A percentile compares a stretch with the other conserved stretches of the same genome.
Evolutionary conservation across 768 basidiomycete species (phyloP).

Genomic region (Chiua virens): DNA sequence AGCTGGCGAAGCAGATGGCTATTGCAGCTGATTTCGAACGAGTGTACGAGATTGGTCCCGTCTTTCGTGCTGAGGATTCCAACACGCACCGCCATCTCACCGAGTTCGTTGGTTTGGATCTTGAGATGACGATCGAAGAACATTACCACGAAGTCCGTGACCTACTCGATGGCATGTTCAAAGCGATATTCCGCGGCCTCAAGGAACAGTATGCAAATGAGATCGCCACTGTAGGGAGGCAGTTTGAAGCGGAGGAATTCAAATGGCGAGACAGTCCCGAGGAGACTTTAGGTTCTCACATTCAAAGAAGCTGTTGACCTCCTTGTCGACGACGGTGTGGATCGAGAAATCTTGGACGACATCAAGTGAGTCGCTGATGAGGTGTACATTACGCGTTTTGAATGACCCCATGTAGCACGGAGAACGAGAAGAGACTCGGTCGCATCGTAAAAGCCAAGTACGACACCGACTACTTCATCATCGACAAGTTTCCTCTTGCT

Average conservation of each 20-base stretch:
- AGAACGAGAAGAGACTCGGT: conserved; percentile 93
- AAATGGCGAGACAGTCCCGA: conserved; percentile 71
- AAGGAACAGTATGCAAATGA: conserved; percentile 76
- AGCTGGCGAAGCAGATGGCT: conserved; percentile 98
- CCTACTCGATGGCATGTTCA: conserved; percentile 82
- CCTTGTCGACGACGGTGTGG: conserved; percentile 82
- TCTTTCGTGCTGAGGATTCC: conserved; percentile 97
- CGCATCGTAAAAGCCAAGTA: conserved; percentile 89
- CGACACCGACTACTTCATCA: conserved; percentile 97
- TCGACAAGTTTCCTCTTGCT: conserved; percentile 97
- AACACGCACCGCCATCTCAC: conserved; percentile 98
- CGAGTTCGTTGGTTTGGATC: conserved; percentile 97
- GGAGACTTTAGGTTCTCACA: conserved; percentile 79
- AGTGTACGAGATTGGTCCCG: conserved; percentile 95
- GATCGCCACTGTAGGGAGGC: conserved; percentile 75
- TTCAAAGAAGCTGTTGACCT: conserved; percentile 89
- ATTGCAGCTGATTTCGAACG: conserved; percentile 98
- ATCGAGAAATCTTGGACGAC: conserved; percentile 78
- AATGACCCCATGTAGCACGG: conserved; percentile 60
- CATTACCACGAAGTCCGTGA: conserved; percentile 99
- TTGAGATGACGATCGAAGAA: conserved; percentile 98
- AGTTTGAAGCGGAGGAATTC: conserved; percentile 96
- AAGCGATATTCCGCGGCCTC: conserved; percentile 83
- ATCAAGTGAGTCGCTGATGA: conserved; percentile 61
- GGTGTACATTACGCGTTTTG: not conserved